A percentile compares a stretch with the other conserved stretches of the same genome.
Evolutionary conservation across 768 basidiomycete species (phyloP).

Genomic region (Rhodotorula taiwanensis): DNA sequence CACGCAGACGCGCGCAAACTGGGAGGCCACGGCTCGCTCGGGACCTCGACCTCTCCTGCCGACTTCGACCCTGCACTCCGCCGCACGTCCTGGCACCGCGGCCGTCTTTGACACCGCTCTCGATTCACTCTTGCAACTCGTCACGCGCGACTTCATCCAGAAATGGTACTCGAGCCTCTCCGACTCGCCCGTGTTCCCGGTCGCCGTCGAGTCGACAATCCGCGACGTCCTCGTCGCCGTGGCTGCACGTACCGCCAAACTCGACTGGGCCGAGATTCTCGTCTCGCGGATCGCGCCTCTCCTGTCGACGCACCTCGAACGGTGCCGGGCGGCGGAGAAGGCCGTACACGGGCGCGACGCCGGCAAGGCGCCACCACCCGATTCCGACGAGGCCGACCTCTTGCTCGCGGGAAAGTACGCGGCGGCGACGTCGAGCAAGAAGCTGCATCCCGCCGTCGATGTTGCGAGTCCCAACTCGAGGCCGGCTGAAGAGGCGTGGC

Average conservation of each 20-base stretch:
- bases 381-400: conserved; percentile 82
- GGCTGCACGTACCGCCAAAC: conserved; percentile 52
- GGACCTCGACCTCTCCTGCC: no score
- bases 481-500: conserved; percentile 81
- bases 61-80: background rate
- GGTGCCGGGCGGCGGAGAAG: conserved; percentile 24
- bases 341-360: conserved; percentile 4
- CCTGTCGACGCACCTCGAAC: conserved; percentile 26
- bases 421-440: conserved; percentile 47
- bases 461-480: conserved; percentile 80
- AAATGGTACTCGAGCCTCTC: conserved; percentile 86
- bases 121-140: conserved; percentile 47
- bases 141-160: conserved; percentile 78
- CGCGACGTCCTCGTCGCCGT: conserved; percentile 60
- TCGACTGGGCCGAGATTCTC: conserved; percentile 43
- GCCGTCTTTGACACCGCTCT: conserved; percentile 14
- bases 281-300: conserved; percentile 25
- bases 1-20: conserved; percentile 27
- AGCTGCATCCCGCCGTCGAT: conserved; percentile 78
- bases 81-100: conserved; percentile 19
- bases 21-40: conserved; percentile 29
- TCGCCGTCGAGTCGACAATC: conserved; percentile 68
- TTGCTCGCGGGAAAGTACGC: conserved; percentile 77
- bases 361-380: conserved; percentile 50
- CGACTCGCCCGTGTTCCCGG: conserved; percentile 77